Percentiles rank a stretch among this genome's conserved stretches.
These are phyloP conservation scores for Amylocarpus encephaloides DNA, from an alignment of 2,329 filamentous ascomycete species.

Conservation along the genomic window DNA sequence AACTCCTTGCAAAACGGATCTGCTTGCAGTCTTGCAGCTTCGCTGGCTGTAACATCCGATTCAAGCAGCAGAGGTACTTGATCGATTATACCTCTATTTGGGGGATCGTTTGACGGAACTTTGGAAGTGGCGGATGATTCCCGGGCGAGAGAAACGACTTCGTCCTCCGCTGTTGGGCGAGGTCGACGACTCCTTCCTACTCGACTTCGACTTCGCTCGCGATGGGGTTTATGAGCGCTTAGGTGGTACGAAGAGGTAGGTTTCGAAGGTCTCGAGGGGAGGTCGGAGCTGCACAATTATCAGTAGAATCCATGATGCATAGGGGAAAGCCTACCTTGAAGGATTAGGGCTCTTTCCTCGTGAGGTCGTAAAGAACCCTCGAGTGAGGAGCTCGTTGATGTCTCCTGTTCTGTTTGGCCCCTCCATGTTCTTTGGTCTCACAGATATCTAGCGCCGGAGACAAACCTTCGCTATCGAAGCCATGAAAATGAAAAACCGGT, in stretches of 20 bases:
- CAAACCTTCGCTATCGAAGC: constrained; percentile 1
- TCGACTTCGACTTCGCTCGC: constrained; percentile 19
- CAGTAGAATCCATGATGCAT: background rate
- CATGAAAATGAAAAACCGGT: background rate
- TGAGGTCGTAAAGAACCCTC: constrained; percentile 44
- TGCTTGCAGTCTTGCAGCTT: constrained; percentile 24
- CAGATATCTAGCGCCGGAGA: background rate
- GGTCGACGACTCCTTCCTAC: constrained; percentile 20
- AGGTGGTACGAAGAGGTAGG: constrained; percentile 9
- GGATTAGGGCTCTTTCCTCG: constrained; percentile 33
- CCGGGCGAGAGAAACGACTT: constrained; percentile 53
- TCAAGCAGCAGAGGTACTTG: constrained; percentile 63
- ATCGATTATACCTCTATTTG: constrained; percentile 57
- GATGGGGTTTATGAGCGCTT: constrained; percentile 6
- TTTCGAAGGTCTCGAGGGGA: constrained; percentile 2
- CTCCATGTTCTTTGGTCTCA: constrained; percentile 8
- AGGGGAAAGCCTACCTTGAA: constrained; percentile 24
- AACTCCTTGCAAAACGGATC: constrained; percentile 17
- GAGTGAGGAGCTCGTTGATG: constrained; percentile 42
- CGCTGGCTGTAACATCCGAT: constrained; percentile 37
- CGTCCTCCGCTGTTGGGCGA: constrained; percentile 63
- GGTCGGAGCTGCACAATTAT: constrained; percentile 3
- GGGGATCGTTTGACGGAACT: constrained; percentile 44
- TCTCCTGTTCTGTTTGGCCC: constrained; percentile 24
- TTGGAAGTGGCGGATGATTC: constrained; percentile 38